Evolutionary conservation across 192 early-diverging fungal genomes (phyloP).

Genomic region (Diversispora epigaea): DNA sequence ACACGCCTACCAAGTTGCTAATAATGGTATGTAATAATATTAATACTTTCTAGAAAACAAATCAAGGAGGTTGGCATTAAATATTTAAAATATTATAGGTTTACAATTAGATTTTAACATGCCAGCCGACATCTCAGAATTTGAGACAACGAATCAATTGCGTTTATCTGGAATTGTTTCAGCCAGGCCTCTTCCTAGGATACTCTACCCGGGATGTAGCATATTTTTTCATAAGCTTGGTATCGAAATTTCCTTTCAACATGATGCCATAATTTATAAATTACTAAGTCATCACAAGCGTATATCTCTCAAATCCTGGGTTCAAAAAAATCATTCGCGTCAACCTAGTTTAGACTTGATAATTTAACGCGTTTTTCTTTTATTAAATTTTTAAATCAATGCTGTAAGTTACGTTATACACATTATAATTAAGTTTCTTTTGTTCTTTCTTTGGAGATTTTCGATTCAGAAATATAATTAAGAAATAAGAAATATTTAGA

Average conservation of each 20-base stretch:
- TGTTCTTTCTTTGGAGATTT: too few species aligned
- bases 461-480: too few species aligned
- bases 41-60: background rate
- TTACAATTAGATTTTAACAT: background rate
- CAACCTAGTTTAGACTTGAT: too few species aligned
- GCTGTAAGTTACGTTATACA: too few species aligned
- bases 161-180: slow-evolving; percentile 20
- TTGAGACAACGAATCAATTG: slow-evolving; percentile 4
- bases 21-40: background rate
- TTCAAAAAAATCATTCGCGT: too few species aligned
- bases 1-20: slow-evolving; percentile 7
- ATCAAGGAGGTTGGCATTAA: too few species aligned
- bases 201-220: slow-evolving; percentile 11
- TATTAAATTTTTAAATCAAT: too few species aligned
- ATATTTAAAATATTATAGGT: background rate
- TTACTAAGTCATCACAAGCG: background rate
- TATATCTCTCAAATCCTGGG: background rate
- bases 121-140: background rate
- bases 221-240: slow-evolving; percentile 9
- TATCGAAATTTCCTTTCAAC: slow-evolving; percentile 6
- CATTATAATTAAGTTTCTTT: too few species aligned
- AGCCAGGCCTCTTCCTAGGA: background rate
- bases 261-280: slow-evolving; percentile 9
- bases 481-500: too few species aligned
- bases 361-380: too few species aligned